phyloP scores from a whole-genome alignment of 192 early-diverging fungal species.

The Linnemannia elongata region DNA sequence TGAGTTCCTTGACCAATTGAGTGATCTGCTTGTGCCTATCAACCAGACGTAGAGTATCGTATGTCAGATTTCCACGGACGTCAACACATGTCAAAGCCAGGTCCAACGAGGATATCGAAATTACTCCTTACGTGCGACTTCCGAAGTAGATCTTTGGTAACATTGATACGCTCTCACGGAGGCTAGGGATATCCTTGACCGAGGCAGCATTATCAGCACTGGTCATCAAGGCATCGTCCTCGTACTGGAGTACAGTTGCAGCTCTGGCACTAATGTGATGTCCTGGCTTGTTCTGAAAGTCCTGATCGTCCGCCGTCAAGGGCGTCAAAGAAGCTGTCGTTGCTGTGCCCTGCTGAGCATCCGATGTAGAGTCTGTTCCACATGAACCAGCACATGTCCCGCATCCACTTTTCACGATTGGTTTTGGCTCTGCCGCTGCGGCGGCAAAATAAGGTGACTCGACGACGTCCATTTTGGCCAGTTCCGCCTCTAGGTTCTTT shows the following conservation, averaged over 20 bases:
- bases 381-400: neutral
- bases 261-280: neutral
- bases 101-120: neutral
- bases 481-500: neutral
- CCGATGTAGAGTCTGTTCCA: neutral
- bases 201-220: neutral
- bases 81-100: neutral
- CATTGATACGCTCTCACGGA: neutral
- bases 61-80: neutral
- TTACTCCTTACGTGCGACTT: conserved; percentile 31
- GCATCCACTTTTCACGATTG: neutral
- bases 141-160: conserved; percentile 54
- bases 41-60: conserved; percentile 14
- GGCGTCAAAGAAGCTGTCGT: neutral
- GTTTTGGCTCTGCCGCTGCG: neutral
- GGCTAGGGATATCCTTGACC: neutral
- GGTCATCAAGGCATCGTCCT: neutral
- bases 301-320: neutral
- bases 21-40: conserved; percentile 73
- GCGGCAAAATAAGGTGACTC: conserved; percentile 24
- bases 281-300: neutral
- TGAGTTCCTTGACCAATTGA: conserved; percentile 66
- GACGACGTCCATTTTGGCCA: neutral
- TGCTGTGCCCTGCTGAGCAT: neutral
- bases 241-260: neutral